Evolutionary conservation across 2,329 filamentous ascomycete genomes (phyloP), one percentile per base, ranked within the genome.

Genomic region (Meredithiella fracta): DNA sequence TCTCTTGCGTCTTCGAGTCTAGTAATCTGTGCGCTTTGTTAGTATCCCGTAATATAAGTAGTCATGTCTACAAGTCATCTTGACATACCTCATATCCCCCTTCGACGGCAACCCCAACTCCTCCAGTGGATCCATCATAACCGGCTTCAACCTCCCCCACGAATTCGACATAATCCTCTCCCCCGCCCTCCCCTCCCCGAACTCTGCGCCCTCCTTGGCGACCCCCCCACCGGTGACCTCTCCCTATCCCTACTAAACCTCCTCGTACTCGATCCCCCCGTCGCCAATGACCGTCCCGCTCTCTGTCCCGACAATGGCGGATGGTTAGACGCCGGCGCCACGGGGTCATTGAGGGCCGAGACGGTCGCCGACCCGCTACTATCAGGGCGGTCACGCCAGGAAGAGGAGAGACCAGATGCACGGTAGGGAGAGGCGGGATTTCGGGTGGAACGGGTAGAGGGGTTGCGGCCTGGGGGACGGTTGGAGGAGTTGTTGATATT

Each of bases 71-170:
- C 7, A 8, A 44, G 8, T n/a, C 8, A 8, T 17, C 8, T 57
- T 31, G 20, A 20, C 1, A 40, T 73, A 91, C 89, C 85, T 83
- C 51, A 76, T 85, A 67, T 97, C 91, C 54, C 91, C 91, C 65
- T 95, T 96, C 1, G 89, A 95, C 3, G 87, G 87, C 61, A 95
- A 75, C 1, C 91, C 90, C 62, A 94, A 85, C 59, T 74, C 77
- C 62, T 94, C 86, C 26, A 97, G 73, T 14, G 86, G 79, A 67
- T 96, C 89, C 57, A 80, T 72, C 47, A 83, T 79, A 59, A 83
- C 76, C 11, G 86, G 83, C 67, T 85, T 89, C 60, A 94, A 72
- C 60, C 85, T 76, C 59, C 77, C 79, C 80, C 83, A 86, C 61
- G 78, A 74, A 53, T 75, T 75, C 51, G 79, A 78, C 8, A 66